Evolutionary conservation across 1,284 basidiomycete species (phyloP).

Genomic region (Microbotryum scabiosae): DNA sequence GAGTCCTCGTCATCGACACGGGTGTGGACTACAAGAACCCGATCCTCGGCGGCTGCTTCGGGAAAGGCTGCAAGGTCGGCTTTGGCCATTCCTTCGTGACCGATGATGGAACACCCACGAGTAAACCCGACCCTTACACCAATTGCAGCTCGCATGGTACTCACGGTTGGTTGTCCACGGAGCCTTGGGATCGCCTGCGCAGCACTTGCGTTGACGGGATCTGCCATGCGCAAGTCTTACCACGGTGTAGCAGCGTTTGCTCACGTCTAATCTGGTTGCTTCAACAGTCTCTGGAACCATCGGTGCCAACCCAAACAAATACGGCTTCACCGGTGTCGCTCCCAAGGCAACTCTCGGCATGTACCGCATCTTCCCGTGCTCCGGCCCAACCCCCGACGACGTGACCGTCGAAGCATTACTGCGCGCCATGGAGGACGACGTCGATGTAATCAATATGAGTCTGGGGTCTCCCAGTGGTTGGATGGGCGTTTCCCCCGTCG

Average conservation of each 20-base stretch:
- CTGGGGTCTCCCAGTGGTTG: constrained; percentile 18
- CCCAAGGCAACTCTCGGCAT: constrained; percentile 29
- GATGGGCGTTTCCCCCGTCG: constrained; percentile 2
- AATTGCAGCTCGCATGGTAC: constrained; percentile 4
- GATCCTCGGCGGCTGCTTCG: constrained; percentile 55
- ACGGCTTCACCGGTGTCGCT: constrained; percentile 30
- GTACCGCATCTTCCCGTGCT: constrained; percentile 25
- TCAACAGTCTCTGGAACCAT: constrained; percentile 28
- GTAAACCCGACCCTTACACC: constrained; percentile 30
- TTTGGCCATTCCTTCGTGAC: constrained; percentile 52
- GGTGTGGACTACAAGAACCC: constrained; percentile 42
- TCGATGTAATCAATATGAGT: constrained; percentile 23
- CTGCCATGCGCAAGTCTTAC: too few species aligned
- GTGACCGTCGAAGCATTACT: constrained; percentile 9
- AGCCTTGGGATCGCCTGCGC: too few species aligned
- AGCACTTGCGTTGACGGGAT: too few species aligned
- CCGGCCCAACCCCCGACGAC: constrained; percentile 7
- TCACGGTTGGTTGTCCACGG: constrained; percentile 11
- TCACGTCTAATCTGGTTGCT: not conserved
- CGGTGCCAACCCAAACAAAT: constrained; percentile 28
- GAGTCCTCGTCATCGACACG: constrained; percentile 26
- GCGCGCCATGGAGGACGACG: constrained; percentile 8
- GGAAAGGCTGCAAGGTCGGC: constrained; percentile 53
- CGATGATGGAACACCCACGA: constrained; percentile 22
- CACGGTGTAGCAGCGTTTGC: too few species aligned